A percentile compares a stretch with the other conserved stretches of the same genome.
Evolutionary conservation across 257 asterid genomes (phyloP).

Genomic region (Knoxia roxburghii): DNA sequence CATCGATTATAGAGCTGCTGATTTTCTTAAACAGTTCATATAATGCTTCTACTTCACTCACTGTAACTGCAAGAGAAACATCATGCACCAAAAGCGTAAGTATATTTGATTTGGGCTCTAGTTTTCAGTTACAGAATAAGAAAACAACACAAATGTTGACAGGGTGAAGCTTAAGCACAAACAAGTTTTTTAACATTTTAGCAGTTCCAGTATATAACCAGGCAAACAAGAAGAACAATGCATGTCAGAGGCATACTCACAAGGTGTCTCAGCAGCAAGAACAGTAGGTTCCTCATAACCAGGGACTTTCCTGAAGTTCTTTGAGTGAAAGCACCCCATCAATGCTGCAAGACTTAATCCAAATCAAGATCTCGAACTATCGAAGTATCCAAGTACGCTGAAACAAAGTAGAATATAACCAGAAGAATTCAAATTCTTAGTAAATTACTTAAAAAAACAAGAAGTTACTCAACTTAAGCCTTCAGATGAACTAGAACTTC

Average conservation of each 20-base stretch:
- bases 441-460: not conserved
- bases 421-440: not conserved
- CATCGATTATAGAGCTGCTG: conserved; percentile 69
- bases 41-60: conserved; percentile 85
- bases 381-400: conserved; percentile 19
- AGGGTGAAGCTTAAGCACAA: not conserved
- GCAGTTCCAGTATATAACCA: not conserved
- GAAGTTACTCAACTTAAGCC: not conserved
- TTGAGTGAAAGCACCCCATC: conserved; percentile 83
- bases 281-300: conserved; percentile 81
- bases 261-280: conserved; percentile 87
- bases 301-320: conserved; percentile 32
- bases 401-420: not conserved
- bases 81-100: not conserved
- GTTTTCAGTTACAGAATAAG: not conserved
- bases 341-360: conserved; percentile 16
- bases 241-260: conserved; percentile 45
- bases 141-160: not conserved
- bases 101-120: not conserved
- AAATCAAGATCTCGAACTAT: conserved; percentile 22
- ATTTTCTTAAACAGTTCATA: conserved; percentile 70
- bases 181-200: not conserved
- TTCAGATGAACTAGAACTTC: not conserved
- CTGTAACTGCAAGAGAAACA: conserved; percentile 53
- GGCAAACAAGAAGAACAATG: not conserved